Conservation (phyloP, 192 early-diverging fungal genomes). For the Podila verticillata region DNA sequence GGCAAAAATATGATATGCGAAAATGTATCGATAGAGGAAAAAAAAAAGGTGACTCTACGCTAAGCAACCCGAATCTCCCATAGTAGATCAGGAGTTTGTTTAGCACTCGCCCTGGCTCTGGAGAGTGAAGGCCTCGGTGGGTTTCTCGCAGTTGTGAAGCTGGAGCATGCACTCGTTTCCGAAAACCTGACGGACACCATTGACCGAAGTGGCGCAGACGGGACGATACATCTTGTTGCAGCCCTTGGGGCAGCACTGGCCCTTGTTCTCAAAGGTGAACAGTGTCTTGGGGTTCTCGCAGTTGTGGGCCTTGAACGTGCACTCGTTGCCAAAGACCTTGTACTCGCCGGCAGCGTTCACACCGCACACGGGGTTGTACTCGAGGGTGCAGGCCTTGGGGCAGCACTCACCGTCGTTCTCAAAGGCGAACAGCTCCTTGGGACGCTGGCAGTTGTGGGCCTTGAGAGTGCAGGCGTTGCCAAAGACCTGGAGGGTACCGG, state of each 20-base stretch:
- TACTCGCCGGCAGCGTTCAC: not conserved
- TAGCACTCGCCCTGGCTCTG: constrained; percentile 1
- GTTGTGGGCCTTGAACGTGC: not conserved
- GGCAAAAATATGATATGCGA: too few relatives aligned
- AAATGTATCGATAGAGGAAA: too few relatives aligned
- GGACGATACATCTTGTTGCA: too few relatives aligned
- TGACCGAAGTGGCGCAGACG: too few relatives aligned
- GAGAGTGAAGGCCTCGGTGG: not conserved
- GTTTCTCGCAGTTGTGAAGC: not conserved
- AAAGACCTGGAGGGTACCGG: not conserved
- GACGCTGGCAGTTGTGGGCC: not conserved
- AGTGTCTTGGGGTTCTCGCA: not conserved
- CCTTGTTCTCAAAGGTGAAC: not conserved
- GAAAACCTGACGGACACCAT: not conserved
- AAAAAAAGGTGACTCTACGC: too few relatives aligned
- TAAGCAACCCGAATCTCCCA: too few relatives aligned
- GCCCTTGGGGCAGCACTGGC: not conserved
- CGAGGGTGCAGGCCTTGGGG: not conserved
- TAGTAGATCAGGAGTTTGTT: too few relatives aligned
- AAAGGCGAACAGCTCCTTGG: not conserved
- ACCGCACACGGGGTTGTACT: not conserved
- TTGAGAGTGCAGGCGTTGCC: not conserved
- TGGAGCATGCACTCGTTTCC: constrained; percentile 1
- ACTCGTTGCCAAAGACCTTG: constrained; percentile 3
- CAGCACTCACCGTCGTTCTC: not conserved